Base-by-base conservation (phyloP, 352 stramenopile species). In the Pythium sp. region DNA sequence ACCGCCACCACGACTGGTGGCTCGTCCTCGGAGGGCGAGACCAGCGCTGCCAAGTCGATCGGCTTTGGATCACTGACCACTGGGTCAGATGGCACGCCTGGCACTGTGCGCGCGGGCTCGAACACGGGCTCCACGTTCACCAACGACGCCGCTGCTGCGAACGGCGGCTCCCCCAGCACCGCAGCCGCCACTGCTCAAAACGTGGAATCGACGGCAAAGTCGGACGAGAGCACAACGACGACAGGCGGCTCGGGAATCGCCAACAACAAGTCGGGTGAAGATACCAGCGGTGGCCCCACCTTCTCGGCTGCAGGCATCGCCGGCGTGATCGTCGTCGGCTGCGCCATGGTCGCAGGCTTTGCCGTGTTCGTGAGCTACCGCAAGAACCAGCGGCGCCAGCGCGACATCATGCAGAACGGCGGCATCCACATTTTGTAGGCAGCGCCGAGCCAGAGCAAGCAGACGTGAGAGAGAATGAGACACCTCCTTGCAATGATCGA, bases 321-420 rank as follows among this genome's bases (percentile, higher is more conserved):
- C 14, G 85, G 85, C 41, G 76, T 80, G 24, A 73, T 89, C 49
- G 78, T 93, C 49, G 56, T 91, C n/a, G 78, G 68, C 41, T 77
- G 84, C 38, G 81, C 86, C 26, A 73, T 69, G 58, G 59, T 91
- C 56, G 82, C 80, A 6, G 79, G 74, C 34, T 58, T 86, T 26
- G 82, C 76, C 46, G 62, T 72, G 32, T 72, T 72, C 32, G 56
- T 64, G 67, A 91, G 85, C 75, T 93, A 93, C 75, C 81, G 80
- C 66, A 93, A 80, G 75, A 93, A 93, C 74, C 82, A 93, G 77
- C 70, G 75, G 63, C 79, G 82, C 43, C 85, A 93, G 74, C 82
- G 80, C 57, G 79, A 91, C 64, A 93, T 93, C 62, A 89, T 93
- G 79, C 81, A 86, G 57, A 86, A 90, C 64, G 76, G 76, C 8